Percentiles rank a stretch among this genome's conserved stretches.
Evolutionary conservation across 495 filamentous ascomycete genomes (phyloP).

Genomic region (Cenococcum geophilum): DNA sequence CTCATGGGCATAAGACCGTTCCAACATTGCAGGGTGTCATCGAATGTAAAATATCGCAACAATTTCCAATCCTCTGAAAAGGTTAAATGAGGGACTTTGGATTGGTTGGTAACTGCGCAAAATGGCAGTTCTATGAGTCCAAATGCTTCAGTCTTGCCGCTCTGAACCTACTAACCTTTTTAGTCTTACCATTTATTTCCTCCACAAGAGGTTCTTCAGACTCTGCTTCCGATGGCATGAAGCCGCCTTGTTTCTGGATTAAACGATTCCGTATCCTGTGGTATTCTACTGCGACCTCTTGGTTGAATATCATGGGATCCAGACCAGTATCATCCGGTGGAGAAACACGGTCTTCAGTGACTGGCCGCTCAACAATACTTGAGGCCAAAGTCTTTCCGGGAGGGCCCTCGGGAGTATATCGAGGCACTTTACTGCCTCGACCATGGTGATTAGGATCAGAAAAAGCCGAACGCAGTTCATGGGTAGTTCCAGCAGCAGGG

Average conservation of each 20-base stretch:
- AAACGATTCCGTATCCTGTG: slow-evolving; percentile 70
- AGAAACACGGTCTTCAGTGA: slow-evolving; percentile 25
- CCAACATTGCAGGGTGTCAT: slow-evolving; percentile 3
- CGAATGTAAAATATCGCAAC: too few species aligned
- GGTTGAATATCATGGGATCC: slow-evolving; percentile 63
- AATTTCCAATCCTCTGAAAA: not conserved
- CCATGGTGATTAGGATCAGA: too few species aligned
- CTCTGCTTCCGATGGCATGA: slow-evolving; percentile 52
- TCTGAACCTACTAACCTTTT: slow-evolving; percentile 81
- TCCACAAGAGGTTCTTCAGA: slow-evolving; percentile 59
- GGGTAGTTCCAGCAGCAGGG: not conserved
- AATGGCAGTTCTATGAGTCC: slow-evolving; percentile 8
- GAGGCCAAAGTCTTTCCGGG: slow-evolving; percentile 53
- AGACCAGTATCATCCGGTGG: slow-evolving; percentile 62
- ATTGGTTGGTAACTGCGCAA: not conserved
- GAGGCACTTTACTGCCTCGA: not conserved
- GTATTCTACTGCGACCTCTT: slow-evolving; percentile 75
- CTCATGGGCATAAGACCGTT: slow-evolving; percentile 28
- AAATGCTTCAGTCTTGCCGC: slow-evolving; percentile 62
- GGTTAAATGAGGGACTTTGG: not conserved
- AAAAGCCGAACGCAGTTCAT: not conserved
- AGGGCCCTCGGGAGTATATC: slow-evolving; percentile 46
- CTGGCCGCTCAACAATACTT: slow-evolving; percentile 56
- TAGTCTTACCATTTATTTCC: slow-evolving; percentile 58
- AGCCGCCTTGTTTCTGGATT: slow-evolving; percentile 73